phyloP scores from a whole-genome alignment of 441 rosid genomes.

The Bocquillonia castaneifolia region DNA sequence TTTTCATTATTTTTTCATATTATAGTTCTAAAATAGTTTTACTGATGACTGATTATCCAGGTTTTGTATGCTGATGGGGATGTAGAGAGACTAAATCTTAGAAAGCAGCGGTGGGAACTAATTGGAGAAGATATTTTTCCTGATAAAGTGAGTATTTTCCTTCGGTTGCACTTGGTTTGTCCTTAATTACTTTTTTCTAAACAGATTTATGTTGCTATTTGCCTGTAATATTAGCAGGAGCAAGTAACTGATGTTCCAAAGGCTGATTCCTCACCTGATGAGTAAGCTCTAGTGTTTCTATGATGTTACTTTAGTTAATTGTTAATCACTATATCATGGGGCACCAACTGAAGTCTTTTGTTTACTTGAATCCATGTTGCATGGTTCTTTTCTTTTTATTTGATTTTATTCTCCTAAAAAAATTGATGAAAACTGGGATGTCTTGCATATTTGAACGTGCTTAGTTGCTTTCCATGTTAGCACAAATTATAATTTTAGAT shows the following conservation, averaged over 20 bases:
- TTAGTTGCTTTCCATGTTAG: neutral
- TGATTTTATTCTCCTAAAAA: neutral
- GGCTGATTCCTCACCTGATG: conserved; percentile 28
- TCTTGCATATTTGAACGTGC: neutral
- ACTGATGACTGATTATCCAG: conserved; percentile 32
- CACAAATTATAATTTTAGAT: neutral
- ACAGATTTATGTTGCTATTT: conserved; percentile 3
- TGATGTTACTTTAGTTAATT: neutral
- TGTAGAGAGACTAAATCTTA: conserved; percentile 50
- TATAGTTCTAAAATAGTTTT: conserved; percentile 3
- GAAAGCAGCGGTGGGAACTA: conserved; percentile 42
- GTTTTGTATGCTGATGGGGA: conserved; percentile 65
- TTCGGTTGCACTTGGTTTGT: neutral
- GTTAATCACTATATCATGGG: neutral
- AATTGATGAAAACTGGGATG: neutral
- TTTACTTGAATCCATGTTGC: too few relatives aligned
- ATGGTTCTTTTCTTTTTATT: too few relatives aligned
- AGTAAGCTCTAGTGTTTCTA: conserved; percentile 35
- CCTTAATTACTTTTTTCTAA: neutral
- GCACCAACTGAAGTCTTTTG: too few relatives aligned
- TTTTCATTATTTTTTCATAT: conserved; percentile 1
- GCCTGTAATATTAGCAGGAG: conserved; percentile 29
- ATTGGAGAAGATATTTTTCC: conserved; percentile 28
- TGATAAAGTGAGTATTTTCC: conserved; percentile 30
- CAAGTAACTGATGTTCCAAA: conserved; percentile 30